A percentile compares a stretch with the other conserved stretches of the same genome.
Evolutionary conservation across 1,284 basidiomycete genomes (phyloP).

Genomic region (Cutaneotrichosporon mucoides): DNA sequence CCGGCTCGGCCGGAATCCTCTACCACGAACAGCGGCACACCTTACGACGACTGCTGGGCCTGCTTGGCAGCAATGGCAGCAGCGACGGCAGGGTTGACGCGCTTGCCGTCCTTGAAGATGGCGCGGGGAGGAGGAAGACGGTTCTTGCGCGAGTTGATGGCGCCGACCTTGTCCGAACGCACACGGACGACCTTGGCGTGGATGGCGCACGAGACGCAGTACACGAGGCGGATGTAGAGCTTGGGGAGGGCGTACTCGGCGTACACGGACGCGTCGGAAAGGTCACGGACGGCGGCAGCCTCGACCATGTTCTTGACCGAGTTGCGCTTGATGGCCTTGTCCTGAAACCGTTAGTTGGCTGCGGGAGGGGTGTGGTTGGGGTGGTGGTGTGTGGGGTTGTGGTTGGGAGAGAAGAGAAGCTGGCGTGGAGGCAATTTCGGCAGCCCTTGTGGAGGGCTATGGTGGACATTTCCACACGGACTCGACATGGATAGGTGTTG

Average conservation of each 20-base stretch:
- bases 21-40: neutral
- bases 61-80: slow-evolving; percentile 57
- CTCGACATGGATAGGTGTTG: too few species aligned
- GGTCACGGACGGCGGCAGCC: slow-evolving; percentile 94
- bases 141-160: slow-evolving; percentile 69
- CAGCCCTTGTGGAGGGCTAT: too few species aligned
- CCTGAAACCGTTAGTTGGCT: slow-evolving; percentile 52
- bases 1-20: neutral
- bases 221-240: slow-evolving; percentile 97
- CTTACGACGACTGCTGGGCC: slow-evolving; percentile 17
- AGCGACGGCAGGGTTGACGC: slow-evolving; percentile 72
- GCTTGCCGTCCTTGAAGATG: slow-evolving; percentile 96
- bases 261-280: slow-evolving; percentile 95
- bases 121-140: slow-evolving; percentile 92
- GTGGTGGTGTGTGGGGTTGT: too few species aligned
- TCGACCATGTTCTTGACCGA: slow-evolving; percentile 99
- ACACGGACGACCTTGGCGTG: slow-evolving; percentile 99
- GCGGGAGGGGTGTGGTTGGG: neutral
- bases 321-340: slow-evolving; percentile 99
- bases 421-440: too few species aligned
- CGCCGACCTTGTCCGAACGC: slow-evolving; percentile 75
- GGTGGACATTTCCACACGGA: too few species aligned
- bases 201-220: slow-evolving; percentile 99
- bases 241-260: slow-evolving; percentile 96
- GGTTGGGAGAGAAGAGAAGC: too few species aligned